Evolutionary conservation across 2,329 filamentous ascomycete species (phyloP).

Genomic region (Trichoderma sp.): DNA sequence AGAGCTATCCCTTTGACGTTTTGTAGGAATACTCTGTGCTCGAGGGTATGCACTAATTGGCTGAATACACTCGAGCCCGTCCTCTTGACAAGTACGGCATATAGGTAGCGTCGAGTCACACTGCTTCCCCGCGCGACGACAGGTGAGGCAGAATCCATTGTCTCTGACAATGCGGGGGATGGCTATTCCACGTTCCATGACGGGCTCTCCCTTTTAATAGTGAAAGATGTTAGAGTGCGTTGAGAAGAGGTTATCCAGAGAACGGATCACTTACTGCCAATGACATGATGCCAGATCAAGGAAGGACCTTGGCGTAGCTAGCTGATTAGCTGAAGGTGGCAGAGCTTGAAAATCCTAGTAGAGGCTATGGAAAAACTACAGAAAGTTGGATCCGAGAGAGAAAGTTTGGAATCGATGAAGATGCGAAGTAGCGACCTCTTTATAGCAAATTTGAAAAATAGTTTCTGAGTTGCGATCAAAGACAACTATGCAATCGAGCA

Average conservation of each 20-base stretch:
- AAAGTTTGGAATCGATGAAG: not conserved
- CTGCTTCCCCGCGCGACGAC: constrained; percentile 55
- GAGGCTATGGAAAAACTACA: not conserved
- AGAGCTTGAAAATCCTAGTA: not conserved
- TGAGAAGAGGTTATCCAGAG: not conserved
- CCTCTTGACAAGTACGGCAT: constrained; percentile 55
- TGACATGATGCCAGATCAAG: not conserved
- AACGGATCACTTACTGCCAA: not conserved
- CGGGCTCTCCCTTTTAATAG: not conserved
- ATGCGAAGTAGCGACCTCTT: not conserved
- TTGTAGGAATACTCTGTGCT: not conserved
- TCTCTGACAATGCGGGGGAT: constrained; percentile 34
- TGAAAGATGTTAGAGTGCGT: not conserved
- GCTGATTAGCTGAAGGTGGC: not conserved
- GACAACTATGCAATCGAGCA: not conserved
- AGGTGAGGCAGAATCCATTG: constrained; percentile 49
- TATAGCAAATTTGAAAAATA: not conserved
- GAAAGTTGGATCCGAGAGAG: not conserved
- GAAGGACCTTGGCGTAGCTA: not conserved
- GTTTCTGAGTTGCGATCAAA: not conserved
- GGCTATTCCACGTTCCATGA: constrained; percentile 29
- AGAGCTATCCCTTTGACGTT: not conserved
- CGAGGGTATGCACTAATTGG: not conserved
- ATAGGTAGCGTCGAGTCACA: constrained; percentile 55
- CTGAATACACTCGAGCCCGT: constrained; percentile 54